Conservation (phyloP, 179 eudicot species). For the Nepenthes alata region DNA sequence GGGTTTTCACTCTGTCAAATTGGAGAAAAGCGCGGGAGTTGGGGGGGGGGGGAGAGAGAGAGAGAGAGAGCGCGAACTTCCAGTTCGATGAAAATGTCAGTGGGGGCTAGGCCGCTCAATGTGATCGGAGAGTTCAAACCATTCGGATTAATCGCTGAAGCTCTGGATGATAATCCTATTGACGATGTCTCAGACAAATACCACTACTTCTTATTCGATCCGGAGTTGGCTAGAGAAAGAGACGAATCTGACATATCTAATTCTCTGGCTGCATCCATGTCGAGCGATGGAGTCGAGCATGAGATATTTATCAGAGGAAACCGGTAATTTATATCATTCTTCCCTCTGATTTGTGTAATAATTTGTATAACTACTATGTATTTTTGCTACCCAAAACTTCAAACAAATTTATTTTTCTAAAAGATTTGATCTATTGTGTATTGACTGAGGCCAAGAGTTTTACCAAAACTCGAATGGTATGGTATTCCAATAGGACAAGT, state of each 20-base stretch:
- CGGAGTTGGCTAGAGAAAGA: constrained; percentile 33
- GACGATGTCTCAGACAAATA: constrained; percentile 34
- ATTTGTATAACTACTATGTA: too few species aligned
- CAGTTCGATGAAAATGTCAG: constrained; percentile 26
- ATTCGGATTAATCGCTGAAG: constrained; percentile 70
- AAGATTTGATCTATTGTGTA: too few species aligned
- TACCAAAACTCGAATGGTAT: too few species aligned
- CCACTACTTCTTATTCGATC: constrained; percentile 69
- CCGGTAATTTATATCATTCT: constrained; percentile 24
- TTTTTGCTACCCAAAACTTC: too few species aligned
- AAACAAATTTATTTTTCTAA: too few species aligned
- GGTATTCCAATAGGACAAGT: too few species aligned
- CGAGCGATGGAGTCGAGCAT: constrained; percentile 45
- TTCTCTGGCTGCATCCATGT: constrained; percentile 13
- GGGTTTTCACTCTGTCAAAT: not conserved
- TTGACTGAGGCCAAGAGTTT: too few species aligned
- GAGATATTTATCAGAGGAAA: constrained; percentile 81
- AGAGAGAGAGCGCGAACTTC: too few species aligned
- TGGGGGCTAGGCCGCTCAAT: constrained; percentile 45
- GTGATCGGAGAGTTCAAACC: constrained; percentile 91
- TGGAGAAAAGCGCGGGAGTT: not conserved
- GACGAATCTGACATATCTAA: constrained; percentile 24
- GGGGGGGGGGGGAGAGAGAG: not conserved
- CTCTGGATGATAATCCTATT: constrained; percentile 57
- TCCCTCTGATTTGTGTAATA: not conserved